phyloP scores from a whole-genome alignment of 495 filamentous ascomycete genomes.

The Elasticomyces elasticus region DNA sequence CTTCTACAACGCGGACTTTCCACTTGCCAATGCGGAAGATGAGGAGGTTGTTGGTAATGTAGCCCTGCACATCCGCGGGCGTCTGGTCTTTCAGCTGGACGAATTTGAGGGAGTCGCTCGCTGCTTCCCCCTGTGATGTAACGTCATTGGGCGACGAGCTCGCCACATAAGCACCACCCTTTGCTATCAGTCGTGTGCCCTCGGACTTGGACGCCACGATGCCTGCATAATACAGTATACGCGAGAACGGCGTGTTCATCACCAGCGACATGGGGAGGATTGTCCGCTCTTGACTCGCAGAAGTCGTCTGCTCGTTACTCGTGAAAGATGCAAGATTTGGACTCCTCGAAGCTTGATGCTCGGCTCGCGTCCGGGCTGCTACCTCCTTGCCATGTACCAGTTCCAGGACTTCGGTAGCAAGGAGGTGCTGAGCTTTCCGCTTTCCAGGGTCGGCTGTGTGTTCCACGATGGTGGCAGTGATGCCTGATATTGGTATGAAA shows the following conservation, averaged over 20 bases:
- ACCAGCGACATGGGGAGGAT: constrained; percentile 12
- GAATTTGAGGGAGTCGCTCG: background rate
- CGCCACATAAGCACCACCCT: constrained; percentile 22
- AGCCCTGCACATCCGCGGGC: constrained; percentile 32
- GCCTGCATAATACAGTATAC: constrained; percentile 17
- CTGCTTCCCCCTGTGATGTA: background rate
- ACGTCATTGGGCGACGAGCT: background rate
- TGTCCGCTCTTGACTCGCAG: background rate
- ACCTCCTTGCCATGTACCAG: constrained; percentile 61
- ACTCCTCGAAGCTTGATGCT: constrained; percentile 14
- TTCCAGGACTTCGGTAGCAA: constrained; percentile 70
- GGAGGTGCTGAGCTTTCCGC: constrained; percentile 66
- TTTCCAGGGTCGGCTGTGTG: constrained; percentile 57
- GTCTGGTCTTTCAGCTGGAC: constrained; percentile 5
- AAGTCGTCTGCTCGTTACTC: background rate
- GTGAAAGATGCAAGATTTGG: constrained; percentile 1
- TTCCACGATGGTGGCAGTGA: constrained; percentile 52
- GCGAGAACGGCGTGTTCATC: constrained; percentile 8
- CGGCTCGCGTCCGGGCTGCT: constrained; percentile 32
- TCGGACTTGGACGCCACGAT: constrained; percentile 15
- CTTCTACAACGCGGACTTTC: constrained; percentile 62
- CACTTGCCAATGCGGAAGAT: constrained; percentile 71
- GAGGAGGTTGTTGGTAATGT: constrained; percentile 58
- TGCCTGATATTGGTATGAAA: constrained; percentile 61
- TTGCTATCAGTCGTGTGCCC: constrained; percentile 12